phyloP scores from a whole-genome alignment of 106 monocot genomes.

The Chionographis japonica region DNA sequence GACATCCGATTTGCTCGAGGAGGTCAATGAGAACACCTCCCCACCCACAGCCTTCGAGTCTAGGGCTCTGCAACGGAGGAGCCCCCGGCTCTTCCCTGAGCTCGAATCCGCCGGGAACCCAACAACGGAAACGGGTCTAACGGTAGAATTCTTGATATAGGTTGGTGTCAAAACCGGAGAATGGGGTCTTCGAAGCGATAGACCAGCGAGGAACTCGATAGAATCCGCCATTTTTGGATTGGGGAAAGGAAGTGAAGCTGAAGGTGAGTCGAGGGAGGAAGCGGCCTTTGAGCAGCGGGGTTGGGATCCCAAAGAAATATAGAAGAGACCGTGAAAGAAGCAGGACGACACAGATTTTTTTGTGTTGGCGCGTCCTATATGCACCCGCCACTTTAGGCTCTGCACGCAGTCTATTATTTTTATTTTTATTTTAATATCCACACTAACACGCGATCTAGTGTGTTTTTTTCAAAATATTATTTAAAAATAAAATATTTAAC shows the following conservation, averaged over 20 bases:
- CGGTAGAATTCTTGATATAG: background rate
- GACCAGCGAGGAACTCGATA: constrained; percentile 12
- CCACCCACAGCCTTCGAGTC: constrained; percentile 26
- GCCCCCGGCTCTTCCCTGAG: constrained; percentile 8
- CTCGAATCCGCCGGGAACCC: constrained; percentile 1
- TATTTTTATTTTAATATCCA: no score
- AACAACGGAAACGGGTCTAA: background rate
- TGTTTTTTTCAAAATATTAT: no score
- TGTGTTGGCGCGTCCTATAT: no score
- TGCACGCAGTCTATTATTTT: no score
- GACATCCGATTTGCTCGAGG: constrained; percentile 66
- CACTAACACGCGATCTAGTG: no score
- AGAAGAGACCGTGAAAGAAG: no score
- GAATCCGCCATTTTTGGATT: constrained; percentile 32
- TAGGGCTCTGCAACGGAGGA: constrained; percentile 23
- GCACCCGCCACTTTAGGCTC: no score
- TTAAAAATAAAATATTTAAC: no score
- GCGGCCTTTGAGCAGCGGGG: background rate
- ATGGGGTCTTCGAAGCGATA: constrained; percentile 5
- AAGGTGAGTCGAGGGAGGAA: no score
- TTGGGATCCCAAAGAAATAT: no score
- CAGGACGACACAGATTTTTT: no score
- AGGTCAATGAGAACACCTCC: constrained; percentile 76
- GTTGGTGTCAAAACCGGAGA: background rate
- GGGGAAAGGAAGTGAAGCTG: no score